phyloP scores from a whole-genome alignment of 2,329 filamentous ascomycete genomes.

The Emericellopsis atlantica region DNA sequence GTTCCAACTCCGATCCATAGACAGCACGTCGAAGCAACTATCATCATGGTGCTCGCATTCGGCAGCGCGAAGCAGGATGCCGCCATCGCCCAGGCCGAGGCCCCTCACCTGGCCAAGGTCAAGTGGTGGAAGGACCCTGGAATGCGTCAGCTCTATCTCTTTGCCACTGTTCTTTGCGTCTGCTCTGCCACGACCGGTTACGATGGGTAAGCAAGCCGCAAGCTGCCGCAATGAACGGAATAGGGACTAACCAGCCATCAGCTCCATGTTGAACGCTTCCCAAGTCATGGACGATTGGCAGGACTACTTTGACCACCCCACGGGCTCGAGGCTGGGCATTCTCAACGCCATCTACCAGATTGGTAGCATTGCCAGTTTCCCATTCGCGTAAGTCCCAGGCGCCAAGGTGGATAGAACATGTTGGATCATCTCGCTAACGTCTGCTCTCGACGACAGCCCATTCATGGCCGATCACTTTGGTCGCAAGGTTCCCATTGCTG shows the following conservation, averaged over 20 bases:
- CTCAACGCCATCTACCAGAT: conserved; percentile 39
- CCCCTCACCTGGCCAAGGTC: conserved; percentile 36
- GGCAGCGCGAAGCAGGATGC: conserved; percentile 3
- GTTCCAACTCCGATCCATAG: not conserved
- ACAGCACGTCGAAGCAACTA: not conserved
- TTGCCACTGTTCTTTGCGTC: conserved; percentile 34
- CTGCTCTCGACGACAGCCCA: conserved; percentile 17
- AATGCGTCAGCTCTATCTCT: conserved; percentile 42
- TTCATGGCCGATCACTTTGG: conserved; percentile 41
- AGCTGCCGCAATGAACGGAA: not conserved
- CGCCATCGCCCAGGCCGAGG: conserved; percentile 26
- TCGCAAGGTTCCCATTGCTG: conserved; percentile 35
- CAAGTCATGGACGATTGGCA: conserved; percentile 43
- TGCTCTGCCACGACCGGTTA: conserved; percentile 44
- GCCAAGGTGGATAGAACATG: too few relatives aligned
- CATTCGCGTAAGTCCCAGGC: conserved; percentile 16
- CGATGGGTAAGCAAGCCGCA: conserved; percentile 28
- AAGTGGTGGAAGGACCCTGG: conserved; percentile 42
- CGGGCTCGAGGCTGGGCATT: conserved; percentile 27
- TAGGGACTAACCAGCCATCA: not conserved
- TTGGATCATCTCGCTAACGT: not conserved
- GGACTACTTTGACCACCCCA: conserved; percentile 28
- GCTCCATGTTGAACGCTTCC: conserved; percentile 39
- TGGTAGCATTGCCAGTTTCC: conserved; percentile 31
- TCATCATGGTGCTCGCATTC: conserved; percentile 3